Conservation (phyloP, 495 filamentous ascomycete genomes). For the Niebla homalea region DNA sequence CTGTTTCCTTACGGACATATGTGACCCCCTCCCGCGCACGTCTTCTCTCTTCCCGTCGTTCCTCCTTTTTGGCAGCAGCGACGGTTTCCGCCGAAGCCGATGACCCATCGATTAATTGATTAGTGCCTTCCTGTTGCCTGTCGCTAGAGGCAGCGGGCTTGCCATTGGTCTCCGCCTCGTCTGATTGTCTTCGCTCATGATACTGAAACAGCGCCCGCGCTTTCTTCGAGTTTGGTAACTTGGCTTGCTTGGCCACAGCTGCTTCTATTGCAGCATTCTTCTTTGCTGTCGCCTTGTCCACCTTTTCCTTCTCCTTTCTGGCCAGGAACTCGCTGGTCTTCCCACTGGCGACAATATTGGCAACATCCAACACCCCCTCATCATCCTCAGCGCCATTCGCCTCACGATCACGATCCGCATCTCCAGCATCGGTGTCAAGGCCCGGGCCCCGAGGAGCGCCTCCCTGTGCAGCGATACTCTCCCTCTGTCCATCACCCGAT, state of each 20-base stretch:
- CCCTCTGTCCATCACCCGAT: slow-evolving; percentile 24
- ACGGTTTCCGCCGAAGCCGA: slow-evolving; percentile 17
- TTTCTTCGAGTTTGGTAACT: slow-evolving; percentile 72
- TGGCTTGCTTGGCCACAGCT: slow-evolving; percentile 28
- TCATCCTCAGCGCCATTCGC: slow-evolving; percentile 39
- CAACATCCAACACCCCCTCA: slow-evolving; percentile 87
- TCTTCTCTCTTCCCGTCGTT: slow-evolving; percentile 26
- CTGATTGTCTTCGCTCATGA: slow-evolving; percentile 56
- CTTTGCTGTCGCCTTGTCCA: slow-evolving; percentile 49
- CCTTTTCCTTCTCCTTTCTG: slow-evolving; percentile 82
- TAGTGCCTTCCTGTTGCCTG: slow-evolving; percentile 23
- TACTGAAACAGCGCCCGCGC: slow-evolving; percentile 66
- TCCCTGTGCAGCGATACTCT: slow-evolving; percentile 18
- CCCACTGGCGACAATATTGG: slow-evolving; percentile 80
- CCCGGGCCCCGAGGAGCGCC: slow-evolving; percentile 36
- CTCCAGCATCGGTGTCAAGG: slow-evolving; percentile 37
- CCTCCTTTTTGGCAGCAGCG: slow-evolving; percentile 22
- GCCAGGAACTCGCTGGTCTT: slow-evolving; percentile 87
- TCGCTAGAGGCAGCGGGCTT: slow-evolving; percentile 28
- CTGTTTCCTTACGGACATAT: slow-evolving; percentile 53
- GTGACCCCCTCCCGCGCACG: slow-evolving; percentile 27
- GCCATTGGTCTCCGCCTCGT: slow-evolving; percentile 36
- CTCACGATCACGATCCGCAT: slow-evolving; percentile 33
- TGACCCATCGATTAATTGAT: slow-evolving; percentile 9
- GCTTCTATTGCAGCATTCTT: slow-evolving; percentile 24